These are phyloP conservation scores for Termitomyces sp. DNA, from an alignment of 768 basidiomycete species.

Conservation along the genomic window DNA sequence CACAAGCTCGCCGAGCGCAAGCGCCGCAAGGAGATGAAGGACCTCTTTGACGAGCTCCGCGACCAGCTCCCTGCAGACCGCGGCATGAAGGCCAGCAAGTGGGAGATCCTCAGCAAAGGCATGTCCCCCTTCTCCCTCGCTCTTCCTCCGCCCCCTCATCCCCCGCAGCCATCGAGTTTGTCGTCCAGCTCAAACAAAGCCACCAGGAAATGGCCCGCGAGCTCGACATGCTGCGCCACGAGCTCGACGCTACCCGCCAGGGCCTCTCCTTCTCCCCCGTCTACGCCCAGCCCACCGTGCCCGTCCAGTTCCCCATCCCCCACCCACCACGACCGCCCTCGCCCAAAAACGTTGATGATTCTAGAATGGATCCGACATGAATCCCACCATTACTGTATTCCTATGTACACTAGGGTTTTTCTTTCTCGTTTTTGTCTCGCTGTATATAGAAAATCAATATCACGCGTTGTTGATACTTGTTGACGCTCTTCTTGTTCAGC, in stretches of 20 bases:
- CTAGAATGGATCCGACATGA: slow-evolving; percentile 37
- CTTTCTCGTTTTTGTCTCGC: not conserved
- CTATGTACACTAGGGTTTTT: slow-evolving; percentile 9
- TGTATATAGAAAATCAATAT: not conserved
- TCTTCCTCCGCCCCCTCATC: slow-evolving; percentile 5
- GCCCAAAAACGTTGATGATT: slow-evolving; percentile 46
- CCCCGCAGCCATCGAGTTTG: slow-evolving; percentile 78
- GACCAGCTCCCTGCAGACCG: slow-evolving; percentile 90
- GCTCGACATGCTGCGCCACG: slow-evolving; percentile 72
- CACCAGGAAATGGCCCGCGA: slow-evolving; percentile 77
- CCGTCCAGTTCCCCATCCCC: slow-evolving; percentile 37
- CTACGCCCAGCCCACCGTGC: slow-evolving; percentile 41
- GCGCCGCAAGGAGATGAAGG: slow-evolving; percentile 98
- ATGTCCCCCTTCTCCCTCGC: slow-evolving; percentile 14
- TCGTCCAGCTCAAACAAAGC: slow-evolving; percentile 67
- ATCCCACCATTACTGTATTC: slow-evolving; percentile 3
- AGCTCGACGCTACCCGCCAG: slow-evolving; percentile 60
- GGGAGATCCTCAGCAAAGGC: slow-evolving; percentile 99
- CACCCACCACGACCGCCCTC: slow-evolving; percentile 53
- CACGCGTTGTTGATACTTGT: slow-evolving; percentile 9
- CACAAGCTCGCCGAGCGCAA: slow-evolving; percentile 98
- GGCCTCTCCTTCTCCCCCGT: slow-evolving; percentile 47
- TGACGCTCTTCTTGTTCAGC: not conserved
- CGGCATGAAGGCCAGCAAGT: slow-evolving; percentile 96
- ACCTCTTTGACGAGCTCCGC: slow-evolving; percentile 92